Percentiles rank a stretch among this genome's conserved stretches.
Conservation (phyloP, 208 protist species). For the Leishmania turanica region DNA sequence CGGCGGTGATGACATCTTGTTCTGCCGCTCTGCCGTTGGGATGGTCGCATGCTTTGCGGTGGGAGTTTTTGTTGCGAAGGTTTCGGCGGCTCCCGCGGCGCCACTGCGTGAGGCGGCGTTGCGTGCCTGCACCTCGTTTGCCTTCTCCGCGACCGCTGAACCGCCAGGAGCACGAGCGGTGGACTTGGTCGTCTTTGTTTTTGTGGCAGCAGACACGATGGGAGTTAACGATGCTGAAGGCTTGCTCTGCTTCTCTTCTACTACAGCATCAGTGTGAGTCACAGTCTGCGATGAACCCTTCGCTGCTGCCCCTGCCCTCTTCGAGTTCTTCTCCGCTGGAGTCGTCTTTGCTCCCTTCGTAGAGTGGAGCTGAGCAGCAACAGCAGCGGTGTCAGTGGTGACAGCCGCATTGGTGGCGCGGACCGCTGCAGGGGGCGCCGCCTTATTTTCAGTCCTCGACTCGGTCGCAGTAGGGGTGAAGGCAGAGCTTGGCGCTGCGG, state of each 20-base stretch:
- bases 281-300: slow-evolving; percentile 6
- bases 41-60: not conserved
- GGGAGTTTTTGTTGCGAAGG: not conserved
- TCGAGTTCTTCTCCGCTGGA: slow-evolving; percentile 21
- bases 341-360: not conserved
- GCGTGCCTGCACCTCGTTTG: not conserved
- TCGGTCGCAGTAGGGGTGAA: not conserved
- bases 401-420: not conserved
- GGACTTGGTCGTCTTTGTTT: not conserved
- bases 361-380: not conserved
- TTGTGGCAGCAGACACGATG: not conserved
- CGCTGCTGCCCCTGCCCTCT: slow-evolving; percentile 4
- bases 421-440: not conserved
- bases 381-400: not conserved
- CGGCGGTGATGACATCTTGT: not conserved
- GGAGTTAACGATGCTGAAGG: not conserved
- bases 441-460: not conserved
- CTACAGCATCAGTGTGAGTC: not conserved
- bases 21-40: not conserved
- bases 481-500: not conserved
- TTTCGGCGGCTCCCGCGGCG: not conserved
- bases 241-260: not conserved
- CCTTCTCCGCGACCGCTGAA: not conserved
- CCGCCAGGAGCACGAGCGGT: not conserved
- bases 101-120: not conserved